Evolutionary conservation across 495 filamentous ascomycete species (phyloP), one percentile per base, ranked within the genome.

Genomic region (Daldinia caldariorum): DNA sequence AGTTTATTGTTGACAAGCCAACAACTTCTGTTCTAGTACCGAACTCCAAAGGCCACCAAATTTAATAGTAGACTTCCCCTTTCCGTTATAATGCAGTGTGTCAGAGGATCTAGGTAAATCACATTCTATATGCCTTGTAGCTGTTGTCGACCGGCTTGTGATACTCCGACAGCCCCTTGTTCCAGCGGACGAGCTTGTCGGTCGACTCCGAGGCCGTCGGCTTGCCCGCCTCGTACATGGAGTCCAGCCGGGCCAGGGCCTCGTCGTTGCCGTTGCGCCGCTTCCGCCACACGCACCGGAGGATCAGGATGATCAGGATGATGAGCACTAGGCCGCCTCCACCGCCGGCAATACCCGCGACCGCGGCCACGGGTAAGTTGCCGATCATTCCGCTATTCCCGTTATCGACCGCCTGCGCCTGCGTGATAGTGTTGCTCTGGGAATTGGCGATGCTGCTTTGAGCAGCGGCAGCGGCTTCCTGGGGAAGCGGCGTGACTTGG

Each of bases 71-170:
- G 16, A 37, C 41, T 60, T 51, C 22, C 50, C 51, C 49, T 26
- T 26, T 26, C 35, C 7, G 1, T 32, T 37, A 7, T 32, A 12
- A 12, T 22, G 6, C 55, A 32, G 41, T 10, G 26, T 26, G 3
- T 26, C 26, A 3, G 26, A 26, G 26, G 26, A 26, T 26, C 26
- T 26, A 26, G 26, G 26, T 26, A 26, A 26, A 64, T 76, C 57
- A 77, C 72, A 77, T 75, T 49, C 72, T 62, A 63, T 77, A 77
- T 41, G 63, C 74, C 64, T 74, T 74, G 54, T 67, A 72, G 60
- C 57, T 71, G 38, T 50, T 47, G 45, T 72, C 69, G n/a, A 16
- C 20, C 3, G 72, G 72, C 29, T 57, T 61, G 41, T 77, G 75
- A 16, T 65, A 77, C 41, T 63, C 61, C 8, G 72, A 75, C 59